phyloP scores from a whole-genome alignment of 208 protist species.

The Leishmania tropica region DNA sequence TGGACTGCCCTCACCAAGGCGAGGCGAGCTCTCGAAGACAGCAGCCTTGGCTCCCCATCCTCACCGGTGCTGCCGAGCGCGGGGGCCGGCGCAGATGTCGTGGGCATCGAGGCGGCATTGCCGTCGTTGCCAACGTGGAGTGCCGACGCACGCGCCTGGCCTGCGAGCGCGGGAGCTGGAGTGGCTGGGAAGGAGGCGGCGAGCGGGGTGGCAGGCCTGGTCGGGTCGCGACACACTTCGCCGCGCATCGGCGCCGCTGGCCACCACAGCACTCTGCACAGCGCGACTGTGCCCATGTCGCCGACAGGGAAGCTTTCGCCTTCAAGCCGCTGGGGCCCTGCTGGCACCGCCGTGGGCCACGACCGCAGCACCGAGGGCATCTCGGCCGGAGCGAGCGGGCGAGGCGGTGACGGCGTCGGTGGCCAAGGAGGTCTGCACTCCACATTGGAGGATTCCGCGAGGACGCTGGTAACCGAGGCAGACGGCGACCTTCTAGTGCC shows the following conservation, averaged over 20 bases:
- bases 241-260: not conserved
- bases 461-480: constrained; percentile 28
- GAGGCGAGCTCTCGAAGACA: constrained; percentile 10
- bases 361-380: not conserved
- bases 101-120: not conserved
- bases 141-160: constrained; percentile 1
- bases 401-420: not conserved
- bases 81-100: not conserved
- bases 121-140: not conserved
- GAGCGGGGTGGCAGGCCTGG: not conserved
- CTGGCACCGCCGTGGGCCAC: not conserved
- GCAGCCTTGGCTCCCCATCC: constrained; percentile 2
- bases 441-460: not conserved
- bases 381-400: not conserved
- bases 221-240: not conserved
- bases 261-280: not conserved
- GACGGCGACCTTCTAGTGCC: constrained; percentile 29
- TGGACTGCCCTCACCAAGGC: not conserved
- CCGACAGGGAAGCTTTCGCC: not conserved
- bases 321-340: not conserved
- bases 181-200: not conserved
- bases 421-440: not conserved
- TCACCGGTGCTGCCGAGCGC: not conserved
- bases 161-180: not conserved
- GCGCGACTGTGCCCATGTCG: constrained; percentile 1